These are phyloP conservation scores for Dissophora globulifera DNA, from an alignment of 192 early-diverging fungal genomes.

Conservation along the genomic window DNA sequence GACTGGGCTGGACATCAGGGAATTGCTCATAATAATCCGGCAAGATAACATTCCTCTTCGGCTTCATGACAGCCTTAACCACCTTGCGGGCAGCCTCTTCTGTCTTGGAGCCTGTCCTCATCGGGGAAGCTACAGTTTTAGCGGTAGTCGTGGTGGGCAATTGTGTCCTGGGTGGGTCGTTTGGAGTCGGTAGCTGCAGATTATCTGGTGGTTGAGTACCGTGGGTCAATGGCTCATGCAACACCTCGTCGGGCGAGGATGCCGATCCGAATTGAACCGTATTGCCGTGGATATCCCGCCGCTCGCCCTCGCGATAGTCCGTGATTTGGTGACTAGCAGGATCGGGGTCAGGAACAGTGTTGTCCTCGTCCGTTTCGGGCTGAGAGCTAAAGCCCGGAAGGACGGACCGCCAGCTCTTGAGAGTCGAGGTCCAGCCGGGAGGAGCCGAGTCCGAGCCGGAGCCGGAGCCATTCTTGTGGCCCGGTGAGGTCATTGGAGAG, in stretches of 20 bases:
- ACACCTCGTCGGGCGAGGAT: too few species aligned
- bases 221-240: too few species aligned
- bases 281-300: slow-evolving; percentile 23
- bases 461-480: neutral
- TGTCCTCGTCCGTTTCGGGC: slow-evolving; percentile 6
- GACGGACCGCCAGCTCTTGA: slow-evolving; percentile 18
- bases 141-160: neutral
- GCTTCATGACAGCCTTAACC: slow-evolving; percentile 19
- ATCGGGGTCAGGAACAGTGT: slow-evolving; percentile 9
- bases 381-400: slow-evolving; percentile 11
- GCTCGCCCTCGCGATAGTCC: slow-evolving; percentile 38
- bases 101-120: neutral
- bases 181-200: too few species aligned
- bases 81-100: slow-evolving; percentile 11
- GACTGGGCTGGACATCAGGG: slow-evolving; percentile 26
- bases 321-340: slow-evolving; percentile 35
- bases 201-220: too few species aligned
- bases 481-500: slow-evolving; percentile 7
- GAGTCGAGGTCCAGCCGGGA: slow-evolving; percentile 10
- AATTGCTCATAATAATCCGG: slow-evolving; percentile 49
- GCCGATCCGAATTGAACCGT: slow-evolving; percentile 1
- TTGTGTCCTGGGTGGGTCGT: neutral
- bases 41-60: slow-evolving; percentile 15
- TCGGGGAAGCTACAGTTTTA: neutral
- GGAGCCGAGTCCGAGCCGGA: neutral